A percentile compares a stretch with the other conserved stretches of the same genome.
Conservation (phyloP, 495 filamentous ascomycete genomes). For the Talaromyces stipitatus region DNA sequence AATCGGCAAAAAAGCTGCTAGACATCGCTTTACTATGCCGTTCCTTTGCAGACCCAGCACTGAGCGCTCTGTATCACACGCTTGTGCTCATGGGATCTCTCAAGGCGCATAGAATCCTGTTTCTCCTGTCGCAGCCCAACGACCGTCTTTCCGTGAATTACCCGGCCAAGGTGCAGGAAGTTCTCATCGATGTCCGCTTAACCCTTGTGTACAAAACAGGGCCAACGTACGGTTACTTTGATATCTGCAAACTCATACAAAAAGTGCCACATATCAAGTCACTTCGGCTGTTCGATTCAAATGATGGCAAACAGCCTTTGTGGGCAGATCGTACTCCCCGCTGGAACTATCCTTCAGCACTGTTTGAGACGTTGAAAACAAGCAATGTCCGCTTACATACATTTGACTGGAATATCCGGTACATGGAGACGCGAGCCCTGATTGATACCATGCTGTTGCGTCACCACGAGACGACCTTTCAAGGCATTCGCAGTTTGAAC, state of each 20-base stretch:
- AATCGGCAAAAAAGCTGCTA: slow-evolving; percentile 47
- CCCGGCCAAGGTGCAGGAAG: slow-evolving; percentile 57
- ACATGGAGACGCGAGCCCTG: slow-evolving; percentile 42
- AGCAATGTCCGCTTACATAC: slow-evolving; percentile 44
- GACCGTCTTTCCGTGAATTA: slow-evolving; percentile 45
- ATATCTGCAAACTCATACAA: slow-evolving; percentile 33
- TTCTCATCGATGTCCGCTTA: slow-evolving; percentile 56
- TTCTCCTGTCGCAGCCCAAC: slow-evolving; percentile 35
- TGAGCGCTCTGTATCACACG: slow-evolving; percentile 63
- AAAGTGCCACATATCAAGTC: slow-evolving; percentile 33
- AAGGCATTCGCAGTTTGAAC: slow-evolving; percentile 47
- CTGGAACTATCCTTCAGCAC: slow-evolving; percentile 52
- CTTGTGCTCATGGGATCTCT: slow-evolving; percentile 53
- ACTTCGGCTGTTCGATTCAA: slow-evolving; percentile 31
- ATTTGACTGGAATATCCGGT: slow-evolving; percentile 76
- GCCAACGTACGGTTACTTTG: slow-evolving; percentile 37
- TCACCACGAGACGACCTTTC: slow-evolving; percentile 55
- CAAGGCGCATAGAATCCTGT: slow-evolving; percentile 41
- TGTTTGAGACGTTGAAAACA: slow-evolving; percentile 50
- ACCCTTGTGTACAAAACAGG: slow-evolving; percentile 36
- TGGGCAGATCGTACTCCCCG: slow-evolving; percentile 14
- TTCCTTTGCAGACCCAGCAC: slow-evolving; percentile 62
- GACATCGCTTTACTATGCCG: slow-evolving; percentile 53
- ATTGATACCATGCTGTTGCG: slow-evolving; percentile 42
- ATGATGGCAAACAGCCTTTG: slow-evolving; percentile 25